A percentile compares a stretch with the other conserved stretches of the same genome.
These are phyloP conservation scores for Venturiaceae sp. DNA, from an alignment of 2,329 filamentous ascomycete species.

Conservation along the genomic window DNA sequence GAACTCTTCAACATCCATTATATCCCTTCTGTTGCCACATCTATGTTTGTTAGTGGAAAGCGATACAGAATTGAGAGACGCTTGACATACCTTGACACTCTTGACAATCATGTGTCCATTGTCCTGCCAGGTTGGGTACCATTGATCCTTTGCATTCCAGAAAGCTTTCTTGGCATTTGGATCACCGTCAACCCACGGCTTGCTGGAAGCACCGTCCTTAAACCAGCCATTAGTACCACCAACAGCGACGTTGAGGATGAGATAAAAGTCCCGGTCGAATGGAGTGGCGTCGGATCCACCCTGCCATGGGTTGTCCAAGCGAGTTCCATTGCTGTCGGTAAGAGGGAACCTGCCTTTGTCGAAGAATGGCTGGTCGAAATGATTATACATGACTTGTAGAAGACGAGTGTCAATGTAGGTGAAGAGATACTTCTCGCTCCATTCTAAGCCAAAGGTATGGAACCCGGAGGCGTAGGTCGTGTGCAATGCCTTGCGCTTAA, in stretches of 20 bases:
- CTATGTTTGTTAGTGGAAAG: background rate
- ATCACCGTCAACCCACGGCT: slow-evolving; percentile 70
- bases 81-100: slow-evolving; percentile 59
- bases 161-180: slow-evolving; percentile 64
- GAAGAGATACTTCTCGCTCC: slow-evolving; percentile 82
- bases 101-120: slow-evolving; percentile 56
- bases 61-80: slow-evolving; percentile 27
- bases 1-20: slow-evolving; percentile 30
- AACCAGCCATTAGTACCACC: slow-evolving; percentile 81
- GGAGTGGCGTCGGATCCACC: slow-evolving; percentile 55
- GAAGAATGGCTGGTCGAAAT: slow-evolving; percentile 59
- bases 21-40: slow-evolving; percentile 40
- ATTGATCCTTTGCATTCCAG: slow-evolving; percentile 56
- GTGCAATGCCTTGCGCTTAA: slow-evolving; percentile 65
- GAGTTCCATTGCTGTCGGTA: slow-evolving; percentile 55
- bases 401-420: slow-evolving; percentile 76
- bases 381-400: slow-evolving; percentile 70
- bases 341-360: slow-evolving; percentile 57
- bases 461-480: slow-evolving; percentile 60
- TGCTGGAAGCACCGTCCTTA: slow-evolving; percentile 57
- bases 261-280: slow-evolving; percentile 67
- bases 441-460: slow-evolving; percentile 76
- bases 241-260: slow-evolving; percentile 67
- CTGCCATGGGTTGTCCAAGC: slow-evolving; percentile 54
- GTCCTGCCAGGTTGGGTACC: slow-evolving; percentile 62